Conservation (phyloP, 306 rosid species). For the Citrullus colocynthis region DNA sequence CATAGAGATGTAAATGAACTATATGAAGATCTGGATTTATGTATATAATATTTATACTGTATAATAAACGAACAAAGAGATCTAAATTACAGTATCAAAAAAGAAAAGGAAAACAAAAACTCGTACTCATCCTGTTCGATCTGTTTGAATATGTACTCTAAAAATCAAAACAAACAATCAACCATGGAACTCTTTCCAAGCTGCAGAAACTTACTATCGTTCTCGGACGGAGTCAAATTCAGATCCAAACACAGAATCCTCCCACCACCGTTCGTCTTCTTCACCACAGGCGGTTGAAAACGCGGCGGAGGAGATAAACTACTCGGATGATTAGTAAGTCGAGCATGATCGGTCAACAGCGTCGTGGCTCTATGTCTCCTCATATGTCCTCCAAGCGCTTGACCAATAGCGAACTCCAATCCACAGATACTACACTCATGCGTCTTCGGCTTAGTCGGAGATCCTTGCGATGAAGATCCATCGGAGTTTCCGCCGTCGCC, state of each 20-base stretch:
- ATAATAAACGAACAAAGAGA: slow-evolving; percentile 1
- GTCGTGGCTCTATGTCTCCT: slow-evolving; percentile 61
- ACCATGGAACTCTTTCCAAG: slow-evolving; percentile 39
- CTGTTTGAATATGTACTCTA: slow-evolving; percentile 1
- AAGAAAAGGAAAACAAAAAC: neutral
- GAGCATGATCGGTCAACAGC: slow-evolving; percentile 5
- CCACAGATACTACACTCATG: slow-evolving; percentile 91
- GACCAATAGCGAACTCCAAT: slow-evolving; percentile 78
- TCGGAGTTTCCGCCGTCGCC: slow-evolving; percentile 17
- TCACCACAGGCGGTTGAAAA: slow-evolving; percentile 15
- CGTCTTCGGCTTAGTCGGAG: slow-evolving; percentile 59
- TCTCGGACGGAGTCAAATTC: slow-evolving; percentile 88
- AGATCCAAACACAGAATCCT: slow-evolving; percentile 59
- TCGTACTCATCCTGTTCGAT: neutral
- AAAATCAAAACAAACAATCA: slow-evolving; percentile 31
- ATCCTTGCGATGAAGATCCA: slow-evolving; percentile 15
- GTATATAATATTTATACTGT: neutral
- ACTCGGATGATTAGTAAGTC: neutral
- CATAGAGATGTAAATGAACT: neutral
- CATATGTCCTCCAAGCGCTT: slow-evolving; percentile 97
- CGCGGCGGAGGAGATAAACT: slow-evolving; percentile 5
- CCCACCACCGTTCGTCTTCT: slow-evolving; percentile 20
- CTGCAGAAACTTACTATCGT: slow-evolving; percentile 54
- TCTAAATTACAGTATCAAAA: slow-evolving; percentile 4
- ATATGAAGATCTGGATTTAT: slow-evolving; percentile 2